Percentiles rank a stretch among this genome's conserved stretches.
phyloP scores from a whole-genome alignment of 345 rosid genomes.

The Gossypium stocksii region DNA sequence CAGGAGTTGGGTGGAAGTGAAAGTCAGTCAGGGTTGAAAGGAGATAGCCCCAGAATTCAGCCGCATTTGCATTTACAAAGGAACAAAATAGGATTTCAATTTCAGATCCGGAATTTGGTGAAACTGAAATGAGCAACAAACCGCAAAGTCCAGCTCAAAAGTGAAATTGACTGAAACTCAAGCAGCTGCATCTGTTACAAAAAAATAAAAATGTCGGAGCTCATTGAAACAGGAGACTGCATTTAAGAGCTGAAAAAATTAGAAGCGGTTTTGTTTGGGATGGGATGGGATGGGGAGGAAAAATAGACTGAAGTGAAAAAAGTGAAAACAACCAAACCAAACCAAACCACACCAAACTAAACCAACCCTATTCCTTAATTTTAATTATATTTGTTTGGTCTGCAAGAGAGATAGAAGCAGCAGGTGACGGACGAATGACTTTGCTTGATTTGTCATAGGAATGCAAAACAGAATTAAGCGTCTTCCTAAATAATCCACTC shows the following conservation, averaged over 20 bases:
- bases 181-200: neutral
- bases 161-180: neutral
- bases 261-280: neutral
- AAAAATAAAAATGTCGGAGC: neutral
- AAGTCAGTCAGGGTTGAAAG: neutral
- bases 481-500: neutral
- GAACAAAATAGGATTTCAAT: neutral
- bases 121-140: neutral
- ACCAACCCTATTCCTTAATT: neutral
- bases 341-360: neutral
- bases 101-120: constrained; percentile 11
- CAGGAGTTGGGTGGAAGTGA: neutral
- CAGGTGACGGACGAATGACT: neutral
- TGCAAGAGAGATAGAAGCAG: neutral
- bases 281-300: constrained; percentile 10
- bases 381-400: neutral
- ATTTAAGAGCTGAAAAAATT: neutral
- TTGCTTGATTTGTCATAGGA: too few relatives aligned
- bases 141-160: neutral
- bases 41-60: neutral
- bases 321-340: neutral
- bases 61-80: neutral
- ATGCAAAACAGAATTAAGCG: too few relatives aligned
- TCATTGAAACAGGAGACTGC: constrained; percentile 3
- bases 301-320: constrained; percentile 5